These are phyloP conservation scores for Penicillium brevicompactum DNA, from an alignment of 2,329 filamentous ascomycete species.

Conservation along the genomic window DNA sequence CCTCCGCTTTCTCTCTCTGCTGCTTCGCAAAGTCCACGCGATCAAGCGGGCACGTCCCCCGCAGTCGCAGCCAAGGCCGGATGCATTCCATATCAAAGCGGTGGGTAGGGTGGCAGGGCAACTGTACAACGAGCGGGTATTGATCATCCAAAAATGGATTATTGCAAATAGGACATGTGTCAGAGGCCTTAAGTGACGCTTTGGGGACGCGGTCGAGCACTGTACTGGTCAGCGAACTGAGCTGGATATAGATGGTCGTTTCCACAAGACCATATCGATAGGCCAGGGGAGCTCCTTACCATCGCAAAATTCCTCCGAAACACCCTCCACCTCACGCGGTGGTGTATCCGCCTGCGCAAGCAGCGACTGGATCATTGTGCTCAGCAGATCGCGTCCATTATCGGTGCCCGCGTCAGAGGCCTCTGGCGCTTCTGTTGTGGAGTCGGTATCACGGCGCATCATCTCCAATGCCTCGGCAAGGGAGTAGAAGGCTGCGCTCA, in stretches of 20 bases:
- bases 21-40: slow-evolving; percentile 61
- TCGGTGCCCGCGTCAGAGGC: slow-evolving; percentile 23
- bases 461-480: slow-evolving; percentile 63
- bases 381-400: slow-evolving; percentile 49
- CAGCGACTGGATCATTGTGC: slow-evolving; percentile 58
- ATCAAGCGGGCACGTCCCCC: slow-evolving; percentile 66
- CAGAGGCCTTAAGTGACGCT: slow-evolving; percentile 53
- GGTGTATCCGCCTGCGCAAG: slow-evolving; percentile 60
- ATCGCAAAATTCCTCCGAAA: slow-evolving; percentile 63
- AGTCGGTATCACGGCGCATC: slow-evolving; percentile 53
- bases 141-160: slow-evolving; percentile 64
- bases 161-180: slow-evolving; percentile 63
- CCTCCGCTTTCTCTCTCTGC: slow-evolving; percentile 54
- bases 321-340: slow-evolving; percentile 62
- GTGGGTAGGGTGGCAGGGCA: slow-evolving; percentile 64
- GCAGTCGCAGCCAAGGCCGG: slow-evolving; percentile 64
- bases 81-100: slow-evolving; percentile 68
- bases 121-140: slow-evolving; percentile 64
- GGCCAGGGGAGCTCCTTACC: slow-evolving; percentile 30
- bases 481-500: slow-evolving; percentile 61
- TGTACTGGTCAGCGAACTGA: slow-evolving; percentile 18
- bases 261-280: background rate
- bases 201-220: slow-evolving; percentile 62
- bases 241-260: background rate
- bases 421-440: slow-evolving; percentile 21